Evolutionary conservation across 768 basidiomycete species (phyloP), one percentile per base, ranked within the genome.

Genomic region (Paxillus rubicundulus): DNA sequence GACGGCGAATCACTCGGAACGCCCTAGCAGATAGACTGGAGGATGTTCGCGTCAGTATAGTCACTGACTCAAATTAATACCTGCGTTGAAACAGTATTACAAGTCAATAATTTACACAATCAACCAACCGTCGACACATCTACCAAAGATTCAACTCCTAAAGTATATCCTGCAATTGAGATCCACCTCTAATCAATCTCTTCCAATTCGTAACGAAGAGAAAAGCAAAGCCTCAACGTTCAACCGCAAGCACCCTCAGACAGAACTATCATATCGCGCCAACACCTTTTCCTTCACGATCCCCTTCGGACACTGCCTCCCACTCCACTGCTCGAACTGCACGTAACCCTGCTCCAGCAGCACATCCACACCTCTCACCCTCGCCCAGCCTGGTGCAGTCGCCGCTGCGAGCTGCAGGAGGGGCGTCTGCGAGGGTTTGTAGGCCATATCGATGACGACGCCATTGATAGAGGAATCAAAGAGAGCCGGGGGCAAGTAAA

Each of bases 381-480:
- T 70, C 9, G 68, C 74, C 94, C 94, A 96, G 32, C 78, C 74
- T 10, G 47, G 30, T 7, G 73, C 74, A 20, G 65, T 70, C 36
- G 66, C 62, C 59, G 78, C 75, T 4, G 92, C 94, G 13, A 96
- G 70, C 47, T 68, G 65, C 21, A 98, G 71, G 49, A 99, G 68
- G 0, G 94, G 86, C 13, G 96, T 98, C 59, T 84, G 79, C 3
- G 86, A 81, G 0, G 95, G 97, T 60, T 86, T 86, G 68, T 98
- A 98, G 17, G 95, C 93, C 87, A 97, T 89, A 61, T 99, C 97
- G 10, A 98, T 78, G 10, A 94, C 86, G 3, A 89, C 80, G 3
- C 84, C 84, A 1, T 86, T 87, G n/a, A 77, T 74, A 1, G 73
- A 73, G 0, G 80, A 76, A 2, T 71, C 67, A 58, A 92, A 87